Evolutionary conservation across 2,329 filamentous ascomycete species (phyloP).

Genomic region (Mariannaea elegans): DNA sequence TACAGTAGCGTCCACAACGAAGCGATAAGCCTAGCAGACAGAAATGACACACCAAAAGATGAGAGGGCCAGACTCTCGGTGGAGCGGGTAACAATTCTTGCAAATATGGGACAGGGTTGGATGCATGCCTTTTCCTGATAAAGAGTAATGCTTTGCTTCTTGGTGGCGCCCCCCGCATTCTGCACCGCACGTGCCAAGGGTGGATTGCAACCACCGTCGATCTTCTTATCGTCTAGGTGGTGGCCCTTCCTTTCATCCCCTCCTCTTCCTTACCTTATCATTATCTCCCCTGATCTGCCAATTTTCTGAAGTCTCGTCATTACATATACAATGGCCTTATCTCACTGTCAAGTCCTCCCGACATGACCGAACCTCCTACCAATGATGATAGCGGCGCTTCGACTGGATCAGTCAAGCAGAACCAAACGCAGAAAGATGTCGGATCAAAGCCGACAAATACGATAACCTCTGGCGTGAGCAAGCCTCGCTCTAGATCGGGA

Average conservation of each 20-base stretch:
- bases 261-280: conserved; percentile 11
- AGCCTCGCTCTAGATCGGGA: conserved; percentile 21
- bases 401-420: not conserved
- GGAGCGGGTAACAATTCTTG: not conserved
- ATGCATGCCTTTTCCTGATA: conserved; percentile 14
- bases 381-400: not conserved
- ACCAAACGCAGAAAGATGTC: not conserved
- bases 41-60: not conserved
- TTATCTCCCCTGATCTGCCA: not conserved
- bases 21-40: not conserved
- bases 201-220: not conserved
- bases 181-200: conserved; percentile 20
- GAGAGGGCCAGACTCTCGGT: not conserved
- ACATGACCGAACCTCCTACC: conserved; percentile 12
- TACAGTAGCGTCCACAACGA: no score
- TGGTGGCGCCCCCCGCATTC: conserved; percentile 21
- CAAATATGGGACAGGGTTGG: not conserved
- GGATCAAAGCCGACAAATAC: not conserved
- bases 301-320: not conserved
- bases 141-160: not conserved
- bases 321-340: conserved; percentile 14
- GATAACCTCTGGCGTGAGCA: conserved; percentile 1
- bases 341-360: conserved; percentile 1
- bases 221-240: conserved; percentile 13
- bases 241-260: not conserved